These are phyloP conservation scores for Zangia roseola DNA, from an alignment of 768 basidiomycete species.

Conservation along the genomic window DNA sequence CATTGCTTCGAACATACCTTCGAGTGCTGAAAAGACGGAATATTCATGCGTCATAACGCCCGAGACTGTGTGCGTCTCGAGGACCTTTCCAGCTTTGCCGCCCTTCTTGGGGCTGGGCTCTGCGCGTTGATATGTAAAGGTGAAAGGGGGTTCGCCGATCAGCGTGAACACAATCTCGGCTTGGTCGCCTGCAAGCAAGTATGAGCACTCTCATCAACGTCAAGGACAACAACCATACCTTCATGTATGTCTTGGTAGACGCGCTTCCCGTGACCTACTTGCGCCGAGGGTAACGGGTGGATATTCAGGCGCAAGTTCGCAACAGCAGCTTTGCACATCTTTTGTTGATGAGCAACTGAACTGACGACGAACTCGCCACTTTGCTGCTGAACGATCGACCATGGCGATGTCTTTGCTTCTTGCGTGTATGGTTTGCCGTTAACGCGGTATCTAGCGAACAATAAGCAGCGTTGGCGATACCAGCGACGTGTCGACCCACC, in stretches of 20 bases:
- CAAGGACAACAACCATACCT: conserved; percentile 41
- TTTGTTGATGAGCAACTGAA: conserved; percentile 89
- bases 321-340: conserved; percentile 84
- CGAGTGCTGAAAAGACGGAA: conserved; percentile 87
- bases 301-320: conserved; percentile 72
- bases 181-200: conserved; percentile 64
- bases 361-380: conserved; percentile 83
- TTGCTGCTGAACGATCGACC: conserved; percentile 80
- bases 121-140: conserved; percentile 90
- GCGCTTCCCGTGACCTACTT: conserved; percentile 82
- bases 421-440: conserved; percentile 73
- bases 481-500: conserved; percentile 42
- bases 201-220: background rate
- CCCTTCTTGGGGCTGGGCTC: conserved; percentile 70
- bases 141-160: conserved; percentile 90
- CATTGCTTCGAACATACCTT: conserved; percentile 57
- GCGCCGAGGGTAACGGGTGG: conserved; percentile 84
- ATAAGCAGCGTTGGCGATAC: conserved; percentile 3
- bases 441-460: conserved; percentile 64
- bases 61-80: conserved; percentile 90
- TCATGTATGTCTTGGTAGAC: conserved; percentile 87
- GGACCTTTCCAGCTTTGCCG: conserved; percentile 68
- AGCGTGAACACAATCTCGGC: conserved; percentile 92
- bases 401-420: conserved; percentile 76
- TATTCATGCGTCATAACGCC: conserved; percentile 74